Evolutionary conservation across 192 early-diverging fungal species (phyloP).

Genomic region (Phlyctochytrium bullatum): DNA sequence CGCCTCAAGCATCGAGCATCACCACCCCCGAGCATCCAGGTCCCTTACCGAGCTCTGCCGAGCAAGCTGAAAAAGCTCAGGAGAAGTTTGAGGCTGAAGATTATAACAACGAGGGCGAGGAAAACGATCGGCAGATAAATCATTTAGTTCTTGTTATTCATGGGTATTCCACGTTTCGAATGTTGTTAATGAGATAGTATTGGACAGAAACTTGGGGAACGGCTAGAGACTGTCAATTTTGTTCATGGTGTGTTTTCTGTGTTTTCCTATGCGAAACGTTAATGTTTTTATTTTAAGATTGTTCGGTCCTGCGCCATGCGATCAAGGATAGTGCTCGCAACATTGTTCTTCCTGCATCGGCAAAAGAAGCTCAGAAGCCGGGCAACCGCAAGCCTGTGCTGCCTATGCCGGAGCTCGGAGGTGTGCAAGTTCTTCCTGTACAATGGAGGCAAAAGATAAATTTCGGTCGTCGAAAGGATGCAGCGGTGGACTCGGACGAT

Average conservation of each 20-base stretch:
- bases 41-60: constrained; percentile 25
- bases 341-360: constrained; percentile 20
- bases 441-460: constrained; percentile 79
- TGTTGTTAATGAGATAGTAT: constrained; percentile 38
- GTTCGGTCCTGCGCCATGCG: constrained; percentile 65
- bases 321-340: constrained; percentile 43
- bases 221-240: constrained; percentile 65
- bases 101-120: constrained; percentile 49
- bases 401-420: constrained; percentile 40
- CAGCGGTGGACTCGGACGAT: constrained; percentile 16
- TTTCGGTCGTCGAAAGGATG: constrained; percentile 60
- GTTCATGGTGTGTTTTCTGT: constrained; percentile 39
- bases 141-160: constrained; percentile 83
- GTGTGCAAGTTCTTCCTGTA: constrained; percentile 77
- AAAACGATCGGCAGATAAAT: constrained; percentile 66
- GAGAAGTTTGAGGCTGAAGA: constrained; percentile 49
- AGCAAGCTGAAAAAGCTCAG: constrained; percentile 49
- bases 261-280: no score
- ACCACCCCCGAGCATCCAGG: constrained; percentile 19
- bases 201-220: constrained; percentile 78
- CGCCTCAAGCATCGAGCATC: not conserved
- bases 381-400: constrained; percentile 23
- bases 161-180: constrained; percentile 41
- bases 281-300: constrained; percentile 44
- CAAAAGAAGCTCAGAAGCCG: constrained; percentile 9